A percentile compares a stretch with the other conserved stretches of the same genome.
Conservation (phyloP, 805 yeast genomes). For the Suhomyces faveliae region DNA sequence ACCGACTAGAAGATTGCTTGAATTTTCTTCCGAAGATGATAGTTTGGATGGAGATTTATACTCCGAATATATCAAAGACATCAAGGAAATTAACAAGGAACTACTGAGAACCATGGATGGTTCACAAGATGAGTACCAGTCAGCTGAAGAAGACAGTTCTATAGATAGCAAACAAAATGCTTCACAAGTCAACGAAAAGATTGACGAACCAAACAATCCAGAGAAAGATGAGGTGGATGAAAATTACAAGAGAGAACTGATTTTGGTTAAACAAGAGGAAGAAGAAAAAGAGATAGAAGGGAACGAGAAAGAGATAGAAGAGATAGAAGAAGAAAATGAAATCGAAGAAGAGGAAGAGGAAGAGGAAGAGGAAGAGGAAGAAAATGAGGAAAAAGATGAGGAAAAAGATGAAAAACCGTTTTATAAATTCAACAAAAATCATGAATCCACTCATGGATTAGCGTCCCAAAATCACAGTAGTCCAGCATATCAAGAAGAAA, state of each 20-base stretch:
- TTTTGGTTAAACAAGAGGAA: no score
- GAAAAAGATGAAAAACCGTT: neutral
- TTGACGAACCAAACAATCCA: neutral
- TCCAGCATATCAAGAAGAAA: neutral
- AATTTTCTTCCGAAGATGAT: conserved; percentile 1
- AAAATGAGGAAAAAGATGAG: neutral
- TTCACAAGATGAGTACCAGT: neutral
- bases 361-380: neutral
- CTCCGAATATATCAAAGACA: conserved; percentile 17
- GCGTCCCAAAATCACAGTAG: no score
- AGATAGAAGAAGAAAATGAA: neutral
- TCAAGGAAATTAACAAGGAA: conserved; percentile 16
- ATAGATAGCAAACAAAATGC: neutral
- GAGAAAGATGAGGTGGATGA: neutral
- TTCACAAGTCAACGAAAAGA: neutral
- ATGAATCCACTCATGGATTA: no score
- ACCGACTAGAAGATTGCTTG: neutral
- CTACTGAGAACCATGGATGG: conserved; percentile 11
- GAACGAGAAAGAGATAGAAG: neutral
- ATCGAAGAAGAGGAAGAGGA: neutral
- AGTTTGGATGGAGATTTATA: conserved; percentile 5
- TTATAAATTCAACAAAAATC: neutral
- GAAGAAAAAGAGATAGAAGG: neutral
- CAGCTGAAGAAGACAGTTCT: neutral
- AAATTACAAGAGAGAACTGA: no score